phyloP scores from a whole-genome alignment of 768 basidiomycete genomes.

The Calocybe indica region DNA sequence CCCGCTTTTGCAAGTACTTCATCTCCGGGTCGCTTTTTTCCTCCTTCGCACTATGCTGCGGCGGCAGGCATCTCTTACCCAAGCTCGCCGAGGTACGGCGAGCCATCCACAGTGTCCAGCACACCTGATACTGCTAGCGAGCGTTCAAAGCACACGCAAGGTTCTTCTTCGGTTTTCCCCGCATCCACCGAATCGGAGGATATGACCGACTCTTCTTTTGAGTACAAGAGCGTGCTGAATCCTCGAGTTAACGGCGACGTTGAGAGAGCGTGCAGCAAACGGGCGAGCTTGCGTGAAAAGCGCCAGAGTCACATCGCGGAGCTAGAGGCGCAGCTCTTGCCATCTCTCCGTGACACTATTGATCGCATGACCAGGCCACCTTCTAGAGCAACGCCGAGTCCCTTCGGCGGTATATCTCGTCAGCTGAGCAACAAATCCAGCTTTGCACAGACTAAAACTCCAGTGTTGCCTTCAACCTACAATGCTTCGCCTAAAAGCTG shows the following conservation, averaged over 20 bases:
- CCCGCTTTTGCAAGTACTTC: conserved; percentile 17
- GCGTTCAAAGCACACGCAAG: conserved; percentile 7
- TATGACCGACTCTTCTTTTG: conserved; percentile 25
- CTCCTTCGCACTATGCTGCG: conserved; percentile 52
- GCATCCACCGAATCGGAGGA: conserved; percentile 10
- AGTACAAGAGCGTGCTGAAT: conserved; percentile 14
- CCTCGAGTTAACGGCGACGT: conserved; percentile 5
- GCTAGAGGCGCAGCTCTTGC: conserved; percentile 60
- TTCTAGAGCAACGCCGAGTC: conserved; percentile 17
- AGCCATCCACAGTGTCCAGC: not conserved
- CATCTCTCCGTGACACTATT: conserved; percentile 67
- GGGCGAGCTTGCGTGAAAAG: conserved; percentile 13
- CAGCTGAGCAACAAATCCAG: no score
- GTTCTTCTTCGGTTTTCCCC: conserved; percentile 17
- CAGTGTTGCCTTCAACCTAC: no score
- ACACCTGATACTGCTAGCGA: no score
- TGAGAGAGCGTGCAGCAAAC: conserved; percentile 7
- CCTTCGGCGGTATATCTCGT: conserved; percentile 1
- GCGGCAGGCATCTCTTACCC: conserved; percentile 32
- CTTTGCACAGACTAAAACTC: no score
- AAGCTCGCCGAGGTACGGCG: conserved; percentile 7
- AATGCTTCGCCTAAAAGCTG: no score
- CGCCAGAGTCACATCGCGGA: conserved; percentile 42
- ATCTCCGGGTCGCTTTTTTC: conserved; percentile 36
- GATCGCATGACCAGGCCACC: conserved; percentile 65